Evolutionary conservation across 345 rosid genomes (phyloP).

Genomic region (Pistacia vera): DNA sequence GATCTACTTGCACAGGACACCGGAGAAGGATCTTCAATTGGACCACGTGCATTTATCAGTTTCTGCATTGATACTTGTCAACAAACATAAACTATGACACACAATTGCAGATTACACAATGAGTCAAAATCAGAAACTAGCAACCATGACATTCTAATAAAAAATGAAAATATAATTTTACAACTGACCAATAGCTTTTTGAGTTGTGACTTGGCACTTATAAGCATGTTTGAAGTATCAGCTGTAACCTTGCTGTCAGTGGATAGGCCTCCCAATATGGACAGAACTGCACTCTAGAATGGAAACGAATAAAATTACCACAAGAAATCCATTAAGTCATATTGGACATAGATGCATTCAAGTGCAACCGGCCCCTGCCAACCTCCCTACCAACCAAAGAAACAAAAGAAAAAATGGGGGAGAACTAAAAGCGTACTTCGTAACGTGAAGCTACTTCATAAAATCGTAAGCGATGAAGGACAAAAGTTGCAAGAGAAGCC

Average conservation of each 20-base stretch:
- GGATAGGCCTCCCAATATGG: slow-evolving; percentile 58
- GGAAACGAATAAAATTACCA: slow-evolving; percentile 26
- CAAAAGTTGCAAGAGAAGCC: slow-evolving; percentile 73
- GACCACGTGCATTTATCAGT: slow-evolving; percentile 66
- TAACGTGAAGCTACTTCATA: slow-evolving; percentile 92
- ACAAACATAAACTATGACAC: slow-evolving; percentile 30
- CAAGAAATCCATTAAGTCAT: slow-evolving; percentile 3
- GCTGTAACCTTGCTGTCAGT: slow-evolving; percentile 37
- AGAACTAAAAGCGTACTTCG: slow-evolving; percentile 57
- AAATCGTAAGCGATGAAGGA: slow-evolving; percentile 84
- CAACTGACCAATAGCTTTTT: slow-evolving; percentile 78
- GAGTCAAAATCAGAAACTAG: slow-evolving; percentile 14
- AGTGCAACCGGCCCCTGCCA: not conserved
- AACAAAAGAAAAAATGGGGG: not conserved
- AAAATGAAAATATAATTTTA: slow-evolving; percentile 24
- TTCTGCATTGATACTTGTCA: slow-evolving; percentile 62
- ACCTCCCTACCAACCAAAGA: not conserved
- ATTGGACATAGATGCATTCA: slow-evolving; percentile 9
- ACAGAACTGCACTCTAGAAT: slow-evolving; percentile 73
- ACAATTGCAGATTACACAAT: slow-evolving; percentile 21
- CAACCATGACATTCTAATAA: slow-evolving; percentile 8
- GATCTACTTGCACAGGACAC: slow-evolving; percentile 68
- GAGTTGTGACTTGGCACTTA: slow-evolving; percentile 66
- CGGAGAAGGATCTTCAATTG: slow-evolving; percentile 90
- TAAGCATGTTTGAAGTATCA: slow-evolving; percentile 48